phyloP scores from a whole-genome alignment of 2,329 filamentous ascomycete species.

The Didymella keratinophila region DNA sequence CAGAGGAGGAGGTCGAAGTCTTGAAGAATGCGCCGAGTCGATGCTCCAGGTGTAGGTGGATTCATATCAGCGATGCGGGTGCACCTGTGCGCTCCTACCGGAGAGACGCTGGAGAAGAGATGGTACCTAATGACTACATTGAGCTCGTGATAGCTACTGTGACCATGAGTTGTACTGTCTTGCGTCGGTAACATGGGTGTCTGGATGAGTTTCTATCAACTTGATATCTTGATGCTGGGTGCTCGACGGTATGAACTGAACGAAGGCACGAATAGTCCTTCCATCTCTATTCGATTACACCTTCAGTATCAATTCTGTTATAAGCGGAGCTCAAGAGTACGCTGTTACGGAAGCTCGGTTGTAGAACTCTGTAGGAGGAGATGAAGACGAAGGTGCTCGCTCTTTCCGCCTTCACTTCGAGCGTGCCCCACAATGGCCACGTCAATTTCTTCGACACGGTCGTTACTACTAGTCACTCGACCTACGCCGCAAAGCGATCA shows the following conservation, averaged over 20 bases:
- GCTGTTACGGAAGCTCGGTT: too few species aligned
- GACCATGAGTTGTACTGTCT: neutral
- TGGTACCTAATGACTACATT: neutral
- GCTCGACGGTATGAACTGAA: neutral
- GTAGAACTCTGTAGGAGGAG: neutral
- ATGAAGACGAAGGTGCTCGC: neutral
- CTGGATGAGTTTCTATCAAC: neutral
- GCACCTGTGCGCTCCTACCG: neutral
- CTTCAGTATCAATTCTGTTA: neutral
- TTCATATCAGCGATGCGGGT: neutral
- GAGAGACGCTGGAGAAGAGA: neutral
- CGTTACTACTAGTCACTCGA: neutral
- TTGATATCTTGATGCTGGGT: neutral
- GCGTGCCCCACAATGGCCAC: neutral
- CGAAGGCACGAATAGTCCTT: neutral
- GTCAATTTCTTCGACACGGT: neutral
- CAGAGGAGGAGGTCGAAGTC: too few species aligned
- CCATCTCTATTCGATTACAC: neutral
- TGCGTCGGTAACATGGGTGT: neutral
- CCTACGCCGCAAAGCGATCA: neutral
- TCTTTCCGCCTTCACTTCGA: neutral
- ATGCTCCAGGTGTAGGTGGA: too few species aligned
- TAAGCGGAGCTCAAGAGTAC: too few species aligned
- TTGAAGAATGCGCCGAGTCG: too few species aligned
- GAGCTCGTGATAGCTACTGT: neutral